A percentile compares a stretch with the other conserved stretches of the same genome.
These are phyloP conservation scores for Rubus idaeus DNA, from an alignment of 306 rosid genomes.

Conservation along the genomic window DNA sequence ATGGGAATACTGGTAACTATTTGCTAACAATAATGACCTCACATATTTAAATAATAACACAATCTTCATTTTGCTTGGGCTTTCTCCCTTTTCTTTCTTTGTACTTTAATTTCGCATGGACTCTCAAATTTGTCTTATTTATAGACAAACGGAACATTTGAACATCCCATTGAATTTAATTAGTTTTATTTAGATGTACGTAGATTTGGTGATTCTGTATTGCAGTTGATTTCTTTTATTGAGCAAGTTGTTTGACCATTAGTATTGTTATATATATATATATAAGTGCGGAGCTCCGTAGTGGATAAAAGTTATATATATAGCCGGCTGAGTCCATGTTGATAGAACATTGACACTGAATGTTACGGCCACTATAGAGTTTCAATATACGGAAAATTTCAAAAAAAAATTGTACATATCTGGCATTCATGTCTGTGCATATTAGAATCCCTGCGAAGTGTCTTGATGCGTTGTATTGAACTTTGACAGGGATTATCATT, in stretches of 20 bases:
- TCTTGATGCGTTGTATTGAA: slow-evolving; percentile 10
- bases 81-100: background rate
- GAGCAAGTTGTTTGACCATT: background rate
- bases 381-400: background rate
- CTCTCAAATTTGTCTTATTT: background rate
- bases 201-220: background rate
- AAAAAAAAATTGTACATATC: background rate
- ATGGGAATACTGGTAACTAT: slow-evolving; percentile 81
- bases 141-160: background rate
- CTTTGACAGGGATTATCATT: slow-evolving; percentile 70
- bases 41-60: background rate
- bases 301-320: no score
- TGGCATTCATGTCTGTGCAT: background rate
- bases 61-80: background rate
- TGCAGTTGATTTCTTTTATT: background rate
- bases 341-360: background rate
- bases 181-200: background rate
- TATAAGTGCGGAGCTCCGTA: no score
- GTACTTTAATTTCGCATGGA: background rate
- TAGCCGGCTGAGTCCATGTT: background rate
- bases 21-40: background rate
- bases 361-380: background rate
- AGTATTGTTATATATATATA: background rate
- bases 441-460: background rate
- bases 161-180: background rate